Conservation (phyloP, 768 basidiomycete genomes). For the Mycena amicta region DNA sequence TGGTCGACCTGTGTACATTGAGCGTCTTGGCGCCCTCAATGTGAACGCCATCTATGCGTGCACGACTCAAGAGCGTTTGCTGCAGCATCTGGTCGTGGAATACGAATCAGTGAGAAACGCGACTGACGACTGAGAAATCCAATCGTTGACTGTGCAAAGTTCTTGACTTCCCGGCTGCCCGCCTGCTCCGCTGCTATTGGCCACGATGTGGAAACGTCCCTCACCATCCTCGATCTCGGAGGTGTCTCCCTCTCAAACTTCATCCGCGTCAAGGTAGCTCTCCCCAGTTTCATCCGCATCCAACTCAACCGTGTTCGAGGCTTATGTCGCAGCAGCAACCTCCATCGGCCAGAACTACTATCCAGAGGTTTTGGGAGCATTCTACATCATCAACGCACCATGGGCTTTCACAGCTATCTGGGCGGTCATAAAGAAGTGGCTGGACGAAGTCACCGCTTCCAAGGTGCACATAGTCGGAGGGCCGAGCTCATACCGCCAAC, state of each 20-base stretch:
- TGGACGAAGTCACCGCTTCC: constrained; percentile 90
- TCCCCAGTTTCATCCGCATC: not conserved
- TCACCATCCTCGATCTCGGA: constrained; percentile 94
- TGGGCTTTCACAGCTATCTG: constrained; percentile 91
- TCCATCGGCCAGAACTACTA: constrained; percentile 89
- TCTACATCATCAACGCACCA: constrained; percentile 98
- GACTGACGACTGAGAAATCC: no score
- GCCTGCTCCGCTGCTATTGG: constrained; percentile 72
- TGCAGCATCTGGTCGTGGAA: constrained; percentile 87
- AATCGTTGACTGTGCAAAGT: no score
- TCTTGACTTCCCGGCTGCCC: constrained; percentile 76
- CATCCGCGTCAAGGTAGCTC: constrained; percentile 69
- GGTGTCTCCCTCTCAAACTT: constrained; percentile 75
- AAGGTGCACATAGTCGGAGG: constrained; percentile 89
- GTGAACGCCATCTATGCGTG: constrained; percentile 77
- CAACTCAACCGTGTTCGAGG: constrained; percentile 28
- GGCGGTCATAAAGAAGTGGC: constrained; percentile 87
- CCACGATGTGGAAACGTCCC: constrained; percentile 92
- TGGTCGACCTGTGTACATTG: constrained; percentile 94
- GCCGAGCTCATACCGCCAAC: constrained; percentile 59
- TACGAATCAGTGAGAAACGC: no score
- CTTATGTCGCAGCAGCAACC: constrained; percentile 79
- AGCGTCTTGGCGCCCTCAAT: constrained; percentile 89
- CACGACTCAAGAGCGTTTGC: constrained; percentile 86
- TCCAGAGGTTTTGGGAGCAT: constrained; percentile 92